Evolutionary conservation across 305 asterid genomes (phyloP), one percentile per base, ranked within the genome.

Genomic region (Rubia tinctorum): DNA sequence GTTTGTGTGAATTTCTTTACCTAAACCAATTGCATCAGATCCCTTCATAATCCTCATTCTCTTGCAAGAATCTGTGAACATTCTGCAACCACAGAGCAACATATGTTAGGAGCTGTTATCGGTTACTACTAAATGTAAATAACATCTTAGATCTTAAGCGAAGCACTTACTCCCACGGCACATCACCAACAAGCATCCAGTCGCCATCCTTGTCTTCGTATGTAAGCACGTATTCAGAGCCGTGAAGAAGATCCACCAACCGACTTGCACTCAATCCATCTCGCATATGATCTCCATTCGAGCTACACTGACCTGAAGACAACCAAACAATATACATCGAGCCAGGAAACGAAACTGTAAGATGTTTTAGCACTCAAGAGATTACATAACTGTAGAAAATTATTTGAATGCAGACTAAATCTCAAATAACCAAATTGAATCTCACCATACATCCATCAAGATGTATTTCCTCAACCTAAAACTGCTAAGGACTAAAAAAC

Each of bases 111-210:
- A 51, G 5, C 8, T 15, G 2, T 6, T 53, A 17, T 18, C 10
- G 59, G n/a, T n/a, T n/a, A 53, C 6, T 53, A 2, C 30, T 27
- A 27, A 27, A 27, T 27, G 2, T 2, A 27, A 27, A 27, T 27
- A 27, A 27, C 30, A 27, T 27, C 30, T 27, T 27, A 2, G 30
- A 27, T 27, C 30, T 27, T 27, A 1, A 27, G 30, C 30, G 30
- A 27, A 22, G 74, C 23, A 69, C 88, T 84, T 79, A 84, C 88
- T 77, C 82, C 88, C 87, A 84, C 7, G 87, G 87, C 53, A 84
- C 85, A 79, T 84, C 88, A 69, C 88, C 88, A 22, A 84, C 86
- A 71, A 84, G 86, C 88, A 84, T 84, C 86, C 84, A 84, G 60
- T 84, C 88, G 22, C 84, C 83, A 76, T 84, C 88, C 77, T 84